Conservation (phyloP, 2,329 filamentous ascomycete genomes). For the Trichoderma guizhouense region DNA sequence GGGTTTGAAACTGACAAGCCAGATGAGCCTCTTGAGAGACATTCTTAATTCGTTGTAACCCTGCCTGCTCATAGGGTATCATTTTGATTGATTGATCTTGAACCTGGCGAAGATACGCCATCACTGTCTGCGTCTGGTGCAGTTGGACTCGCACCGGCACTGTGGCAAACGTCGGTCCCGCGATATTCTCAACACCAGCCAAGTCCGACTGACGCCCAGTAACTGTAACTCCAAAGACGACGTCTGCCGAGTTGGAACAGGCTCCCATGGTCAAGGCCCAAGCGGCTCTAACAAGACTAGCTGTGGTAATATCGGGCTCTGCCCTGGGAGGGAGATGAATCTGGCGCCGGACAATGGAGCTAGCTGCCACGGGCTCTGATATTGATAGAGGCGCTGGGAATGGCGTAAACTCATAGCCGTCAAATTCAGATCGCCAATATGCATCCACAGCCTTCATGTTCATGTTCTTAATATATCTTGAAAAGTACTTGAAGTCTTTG, state of each 20-base stretch:
- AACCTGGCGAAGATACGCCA: background rate
- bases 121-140: background rate
- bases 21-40: background rate
- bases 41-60: background rate
- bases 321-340: no score
- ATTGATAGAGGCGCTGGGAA: no score
- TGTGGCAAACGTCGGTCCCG: constrained; percentile 29
- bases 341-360: no score
- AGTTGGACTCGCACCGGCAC: constrained; percentile 26
- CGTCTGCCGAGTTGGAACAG: constrained; percentile 29
- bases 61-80: background rate
- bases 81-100: background rate
- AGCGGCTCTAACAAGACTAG: background rate
- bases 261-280: constrained; percentile 28
- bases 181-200: constrained; percentile 25
- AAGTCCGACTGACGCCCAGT: constrained; percentile 27
- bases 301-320: no score
- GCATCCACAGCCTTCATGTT: background rate
- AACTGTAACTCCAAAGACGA: constrained; percentile 25
- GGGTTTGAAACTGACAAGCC: background rate
- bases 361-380: no score
- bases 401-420: no score
- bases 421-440: background rate
- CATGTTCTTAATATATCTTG: no score
- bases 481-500: no score